phyloP scores from a whole-genome alignment of 768 basidiomycete species.

The Hygrophoropsis aurantiaca region DNA sequence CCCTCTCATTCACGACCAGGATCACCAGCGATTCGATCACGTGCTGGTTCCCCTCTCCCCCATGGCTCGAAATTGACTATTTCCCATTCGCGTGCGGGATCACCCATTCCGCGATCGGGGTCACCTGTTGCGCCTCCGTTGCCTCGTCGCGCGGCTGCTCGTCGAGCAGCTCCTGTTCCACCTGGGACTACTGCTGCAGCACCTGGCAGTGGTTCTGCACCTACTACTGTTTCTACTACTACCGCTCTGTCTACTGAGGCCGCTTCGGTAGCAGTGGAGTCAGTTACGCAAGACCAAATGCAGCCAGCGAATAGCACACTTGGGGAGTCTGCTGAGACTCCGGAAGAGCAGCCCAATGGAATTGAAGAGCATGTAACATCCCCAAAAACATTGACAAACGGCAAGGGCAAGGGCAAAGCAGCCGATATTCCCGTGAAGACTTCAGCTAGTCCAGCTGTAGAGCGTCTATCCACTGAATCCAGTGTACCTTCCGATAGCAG shows the following conservation, averaged over 20 bases:
- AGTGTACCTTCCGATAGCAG: too few species aligned
- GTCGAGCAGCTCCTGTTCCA: constrained; percentile 34
- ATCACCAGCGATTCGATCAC: constrained; percentile 24
- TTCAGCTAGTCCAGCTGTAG: too few species aligned
- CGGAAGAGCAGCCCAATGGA: too few species aligned
- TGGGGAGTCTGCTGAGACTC: too few species aligned
- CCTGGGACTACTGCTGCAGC: constrained; percentile 14
- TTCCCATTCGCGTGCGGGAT: constrained; percentile 32
- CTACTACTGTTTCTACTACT: not conserved
- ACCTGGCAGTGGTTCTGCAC: not conserved
- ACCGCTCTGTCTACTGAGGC: not conserved
- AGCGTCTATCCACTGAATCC: too few species aligned
- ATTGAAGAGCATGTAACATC: too few species aligned
- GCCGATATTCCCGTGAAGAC: too few species aligned
- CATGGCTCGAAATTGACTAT: constrained; percentile 19
- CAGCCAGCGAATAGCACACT: too few species aligned
- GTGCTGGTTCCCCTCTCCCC: constrained; percentile 21
- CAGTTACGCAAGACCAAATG: too few species aligned
- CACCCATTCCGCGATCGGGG: too few species aligned
- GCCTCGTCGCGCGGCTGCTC: constrained; percentile 63
- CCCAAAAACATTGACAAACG: too few species aligned
- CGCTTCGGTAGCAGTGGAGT: not conserved
- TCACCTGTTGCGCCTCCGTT: constrained; percentile 57
- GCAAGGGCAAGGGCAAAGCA: too few species aligned
- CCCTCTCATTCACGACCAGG: constrained; percentile 34